A percentile compares a stretch with the other conserved stretches of the same genome.
Evolutionary conservation across 164 flowering plant genomes (phyloP).

Genomic region (Piper longum): DNA sequence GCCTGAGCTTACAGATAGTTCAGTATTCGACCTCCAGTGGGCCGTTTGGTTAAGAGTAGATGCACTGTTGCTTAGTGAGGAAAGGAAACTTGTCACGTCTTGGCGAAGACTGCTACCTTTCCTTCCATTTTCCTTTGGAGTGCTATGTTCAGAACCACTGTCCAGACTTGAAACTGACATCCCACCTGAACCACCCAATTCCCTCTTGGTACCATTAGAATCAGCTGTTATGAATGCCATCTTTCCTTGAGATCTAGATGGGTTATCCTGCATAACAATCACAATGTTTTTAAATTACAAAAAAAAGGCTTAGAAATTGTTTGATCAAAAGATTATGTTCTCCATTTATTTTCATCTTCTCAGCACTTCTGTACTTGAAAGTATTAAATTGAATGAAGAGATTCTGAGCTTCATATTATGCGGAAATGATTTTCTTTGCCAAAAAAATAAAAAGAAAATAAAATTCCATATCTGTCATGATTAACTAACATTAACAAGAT

Average conservation of each 20-base stretch:
- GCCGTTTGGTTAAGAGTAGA: constrained; percentile 21
- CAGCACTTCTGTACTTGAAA: not conserved
- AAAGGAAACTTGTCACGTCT: constrained; percentile 21
- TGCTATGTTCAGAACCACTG: constrained; percentile 55
- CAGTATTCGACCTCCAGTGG: constrained; percentile 31
- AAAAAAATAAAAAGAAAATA: no score
- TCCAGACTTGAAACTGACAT: constrained; percentile 53
- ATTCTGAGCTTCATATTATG: not conserved
- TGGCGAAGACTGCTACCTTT: constrained; percentile 19
- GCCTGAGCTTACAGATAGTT: constrained; percentile 44
- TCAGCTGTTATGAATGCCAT: constrained; percentile 17
- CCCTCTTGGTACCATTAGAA: constrained; percentile 22
- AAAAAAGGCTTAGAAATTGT: no score
- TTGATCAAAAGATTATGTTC: not conserved
- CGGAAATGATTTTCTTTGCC: no score
- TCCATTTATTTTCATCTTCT: not conserved
- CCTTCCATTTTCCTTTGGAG: constrained; percentile 35
- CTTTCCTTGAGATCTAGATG: constrained; percentile 8
- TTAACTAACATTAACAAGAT: no score
- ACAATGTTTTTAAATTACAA: not conserved
- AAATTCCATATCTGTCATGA: not conserved
- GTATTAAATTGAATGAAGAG: not conserved
- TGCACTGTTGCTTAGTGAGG: constrained; percentile 16
- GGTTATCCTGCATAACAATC: constrained; percentile 22
- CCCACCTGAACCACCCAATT: constrained; percentile 47